phyloP scores from a whole-genome alignment of 371 early-diverging fungal genomes.

The Nematocida displodere region DNA sequence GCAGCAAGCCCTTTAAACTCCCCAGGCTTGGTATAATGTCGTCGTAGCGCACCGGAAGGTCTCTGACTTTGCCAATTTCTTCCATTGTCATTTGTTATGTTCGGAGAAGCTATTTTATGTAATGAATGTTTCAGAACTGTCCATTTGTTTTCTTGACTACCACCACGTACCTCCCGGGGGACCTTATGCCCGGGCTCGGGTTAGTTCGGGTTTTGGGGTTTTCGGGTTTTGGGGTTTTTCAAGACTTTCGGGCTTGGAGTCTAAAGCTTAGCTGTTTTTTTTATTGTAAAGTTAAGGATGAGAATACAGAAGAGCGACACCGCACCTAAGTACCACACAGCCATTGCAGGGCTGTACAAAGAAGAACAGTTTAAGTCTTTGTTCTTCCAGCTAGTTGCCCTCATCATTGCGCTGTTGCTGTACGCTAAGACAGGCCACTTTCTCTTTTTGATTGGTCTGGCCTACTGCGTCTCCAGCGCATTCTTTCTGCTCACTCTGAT shows the following conservation, averaged over 20 bases:
- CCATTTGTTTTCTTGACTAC: neutral
- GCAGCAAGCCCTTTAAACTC: constrained; percentile 29
- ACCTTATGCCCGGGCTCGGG: too few relatives aligned
- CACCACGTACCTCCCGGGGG: too few relatives aligned
- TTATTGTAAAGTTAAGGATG: too few relatives aligned
- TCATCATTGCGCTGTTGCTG: neutral
- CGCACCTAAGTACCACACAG: too few relatives aligned
- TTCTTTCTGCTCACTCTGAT: constrained; percentile 12
- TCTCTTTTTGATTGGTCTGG: neutral
- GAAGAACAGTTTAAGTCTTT: constrained; percentile 19
- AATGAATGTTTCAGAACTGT: neutral
- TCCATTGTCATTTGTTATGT: too few relatives aligned
- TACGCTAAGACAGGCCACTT: constrained; percentile 10
- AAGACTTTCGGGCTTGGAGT: too few relatives aligned
- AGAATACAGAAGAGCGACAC: too few relatives aligned
- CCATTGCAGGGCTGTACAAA: neutral
- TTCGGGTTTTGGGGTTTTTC: too few relatives aligned
- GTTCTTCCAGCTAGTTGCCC: neutral
- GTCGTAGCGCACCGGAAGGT: too few relatives aligned
- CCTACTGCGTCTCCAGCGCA: neutral
- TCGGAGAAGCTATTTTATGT: neutral
- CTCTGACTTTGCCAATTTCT: too few relatives aligned
- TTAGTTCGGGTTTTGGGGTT: too few relatives aligned
- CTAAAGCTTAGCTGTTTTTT: too few relatives aligned
- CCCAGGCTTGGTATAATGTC: neutral